Evolutionary conservation across 1,284 basidiomycete genomes (phyloP), one percentile per base, ranked within the genome.

Genomic region (Hemileia vastatrix): DNA sequence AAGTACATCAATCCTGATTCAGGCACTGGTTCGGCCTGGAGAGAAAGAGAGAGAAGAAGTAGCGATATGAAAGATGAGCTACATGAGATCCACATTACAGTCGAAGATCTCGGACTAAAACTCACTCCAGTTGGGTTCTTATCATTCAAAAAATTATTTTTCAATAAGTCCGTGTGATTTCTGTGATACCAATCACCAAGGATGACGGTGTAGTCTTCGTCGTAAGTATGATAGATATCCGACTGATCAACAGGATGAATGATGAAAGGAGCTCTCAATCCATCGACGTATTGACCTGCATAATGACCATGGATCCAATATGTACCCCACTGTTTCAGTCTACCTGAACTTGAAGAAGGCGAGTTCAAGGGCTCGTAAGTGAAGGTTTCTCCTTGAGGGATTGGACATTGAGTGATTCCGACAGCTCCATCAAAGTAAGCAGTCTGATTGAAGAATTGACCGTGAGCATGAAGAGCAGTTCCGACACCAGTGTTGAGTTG

Each of bases 121-220:
- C 13, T 32, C 23, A 31, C 21, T 45, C 71, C 71, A 11, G 65
- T 74, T 3, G 76, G 73, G 66, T 78, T 78, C 61, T 70, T 73
- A 72, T 78, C 83, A 75, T 77, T 86, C 75, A 95, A 78, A 77
- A 94, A 97, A 47, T 83, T 76, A 53, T 83, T 40, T 5, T 64
- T 77, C 43, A 86, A 64, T 50, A 92, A 80, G 3, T 77, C 79
- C 0, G 77, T 56, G 68, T 90, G 87, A 75, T 90, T 80, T 4
- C 84, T 73, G 73, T 92, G 88, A 72, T 78, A 78, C 90, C 90
- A 93, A 74, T 93, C 90, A 6, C 83, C 82, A 4, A 95, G 79
- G 54, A 91, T 77, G 66, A 96, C 79, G 15, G 88, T 93, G 78
- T 84, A 93, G 70, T 97, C 93, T 48, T 87, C 90, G 76, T 97